Base-by-base conservation (phyloP, 116 monocot genomes). In the Papilionanthe hybrid region DNA sequence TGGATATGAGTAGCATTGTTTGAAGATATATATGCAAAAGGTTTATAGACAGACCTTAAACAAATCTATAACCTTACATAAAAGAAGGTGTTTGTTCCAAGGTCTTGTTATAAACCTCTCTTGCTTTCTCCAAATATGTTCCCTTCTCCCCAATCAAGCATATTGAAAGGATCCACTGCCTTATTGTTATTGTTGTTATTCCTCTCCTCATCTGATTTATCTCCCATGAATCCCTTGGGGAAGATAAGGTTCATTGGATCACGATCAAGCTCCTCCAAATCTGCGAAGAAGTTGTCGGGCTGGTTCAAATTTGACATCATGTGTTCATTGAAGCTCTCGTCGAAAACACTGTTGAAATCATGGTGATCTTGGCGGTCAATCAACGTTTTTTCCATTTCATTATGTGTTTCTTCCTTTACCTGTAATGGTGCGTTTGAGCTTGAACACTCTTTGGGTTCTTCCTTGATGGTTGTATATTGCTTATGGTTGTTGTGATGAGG, bases 111-210 rank as follows among this genome's bases (percentile, higher is more conserved):
- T 69, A 69, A 29, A 32, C 69, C 69, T 69, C 37, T 69, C 37
- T 32, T 69, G 15, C 7, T 32, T 69, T 69, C 69, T 32, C 42
- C 44, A 71, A 71, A 71, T 5, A 5, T 17, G 17, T 71, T 32
- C 20, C 42, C 9, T 42, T 22, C 73, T n/a, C 43, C 73, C 73
- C 73, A 73, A 73, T 44, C 73, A 44, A 73, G 44, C 73, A 73
- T 44, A 44, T 10, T 43, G 73, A 73, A 73, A 44, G 73, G 73
- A 73, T 73, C 32, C 69, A 32, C 17, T 3, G 69, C 69, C 37
- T 69, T 69, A 15, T 5, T 69, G 69, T 25, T 30, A 5, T 25
- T 17, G 15, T 17, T 18, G 69, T 25, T 30, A 17, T 32, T 15
- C 28, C 32, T 69, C 32, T 32, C 69, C 27, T 65, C 25, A 10